These are phyloP conservation scores for Fusarium graminum DNA, from an alignment of 2,329 filamentous ascomycete genomes.

Conservation along the genomic window DNA sequence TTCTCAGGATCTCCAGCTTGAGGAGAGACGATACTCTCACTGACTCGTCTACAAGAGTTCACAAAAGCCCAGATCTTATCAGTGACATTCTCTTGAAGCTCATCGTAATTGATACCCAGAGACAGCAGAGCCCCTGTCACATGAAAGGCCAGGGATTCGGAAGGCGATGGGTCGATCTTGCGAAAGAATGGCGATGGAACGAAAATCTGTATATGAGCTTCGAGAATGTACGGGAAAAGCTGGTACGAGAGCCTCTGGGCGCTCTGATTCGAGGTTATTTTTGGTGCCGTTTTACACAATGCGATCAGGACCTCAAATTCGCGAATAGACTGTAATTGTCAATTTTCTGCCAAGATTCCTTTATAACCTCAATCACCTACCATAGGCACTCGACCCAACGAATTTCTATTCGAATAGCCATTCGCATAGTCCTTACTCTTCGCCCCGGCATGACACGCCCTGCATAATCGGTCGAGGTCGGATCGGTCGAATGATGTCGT, in stretches of 20 bases:
- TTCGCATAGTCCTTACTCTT: slow-evolving; percentile 62
- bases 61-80: slow-evolving; percentile 79
- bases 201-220: slow-evolving; percentile 84
- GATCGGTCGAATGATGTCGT: slow-evolving; percentile 69
- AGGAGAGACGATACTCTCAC: slow-evolving; percentile 66
- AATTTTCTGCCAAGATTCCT: slow-evolving; percentile 19
- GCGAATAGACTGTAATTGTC: slow-evolving; percentile 74
- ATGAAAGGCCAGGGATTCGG: slow-evolving; percentile 83
- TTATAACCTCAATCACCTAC: slow-evolving; percentile 55
- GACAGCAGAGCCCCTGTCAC: slow-evolving; percentile 85
- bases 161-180: slow-evolving; percentile 86
- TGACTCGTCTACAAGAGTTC: slow-evolving; percentile 74
- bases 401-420: slow-evolving; percentile 60
- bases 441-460: slow-evolving; percentile 65
- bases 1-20: slow-evolving; percentile 68
- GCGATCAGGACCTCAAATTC: slow-evolving; percentile 94
- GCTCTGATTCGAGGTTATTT: slow-evolving; percentile 76
- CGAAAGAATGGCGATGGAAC: slow-evolving; percentile 84
- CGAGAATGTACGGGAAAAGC: slow-evolving; percentile 85
- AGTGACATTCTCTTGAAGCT: slow-evolving; percentile 74
- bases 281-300: slow-evolving; percentile 88
- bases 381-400: slow-evolving; percentile 70
- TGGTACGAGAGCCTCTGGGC: slow-evolving; percentile 84
- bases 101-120: slow-evolving; percentile 78
- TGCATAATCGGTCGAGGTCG: slow-evolving; percentile 73